These are phyloP conservation scores for Colletotrichum caudatum DNA, from an alignment of 2,329 filamentous ascomycete species.

Conservation along the genomic window DNA sequence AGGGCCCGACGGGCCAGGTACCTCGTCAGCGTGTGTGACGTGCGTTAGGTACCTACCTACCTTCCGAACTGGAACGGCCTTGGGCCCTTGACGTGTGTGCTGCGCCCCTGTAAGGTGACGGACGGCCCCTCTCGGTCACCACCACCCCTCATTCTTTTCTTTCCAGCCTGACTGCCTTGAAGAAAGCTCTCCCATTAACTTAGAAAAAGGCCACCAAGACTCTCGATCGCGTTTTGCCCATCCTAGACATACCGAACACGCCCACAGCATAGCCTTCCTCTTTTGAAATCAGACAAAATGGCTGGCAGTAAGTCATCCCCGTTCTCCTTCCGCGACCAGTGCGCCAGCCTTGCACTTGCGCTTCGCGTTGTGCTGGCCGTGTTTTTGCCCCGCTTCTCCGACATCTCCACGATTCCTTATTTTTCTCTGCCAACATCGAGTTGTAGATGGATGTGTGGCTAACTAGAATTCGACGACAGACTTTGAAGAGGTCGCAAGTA, in stretches of 20 bases:
- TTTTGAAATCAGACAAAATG: conserved; percentile 38
- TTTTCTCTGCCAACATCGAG: background rate
- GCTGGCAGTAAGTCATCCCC: conserved; percentile 30
- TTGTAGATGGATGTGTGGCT: conserved; percentile 8
- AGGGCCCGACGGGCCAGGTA: background rate
- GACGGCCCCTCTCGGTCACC: conserved; percentile 10
- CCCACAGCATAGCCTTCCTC: background rate
- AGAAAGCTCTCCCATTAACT: conserved; percentile 32
- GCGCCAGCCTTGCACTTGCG: conserved; percentile 8
- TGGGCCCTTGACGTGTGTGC: conserved; percentile 8
- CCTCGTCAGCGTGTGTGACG: background rate
- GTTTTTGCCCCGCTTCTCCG: conserved; percentile 6
- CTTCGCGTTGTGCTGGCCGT: background rate
- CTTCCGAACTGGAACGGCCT: background rate
- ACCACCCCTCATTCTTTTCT: conserved; percentile 31
- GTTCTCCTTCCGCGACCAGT: background rate
- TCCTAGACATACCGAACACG: conserved; percentile 17
- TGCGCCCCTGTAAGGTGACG: conserved; percentile 1
- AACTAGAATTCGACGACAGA: conserved; percentile 47
- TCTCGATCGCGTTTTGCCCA: conserved; percentile 4
- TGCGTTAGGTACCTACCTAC: conserved; percentile 3
- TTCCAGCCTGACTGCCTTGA: conserved; percentile 28
- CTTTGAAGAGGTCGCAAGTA: conserved; percentile 62
- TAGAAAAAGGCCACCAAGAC: conserved; percentile 22
- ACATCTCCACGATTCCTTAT: background rate